These are phyloP conservation scores for Pseudoscleropodium purum DNA, from an alignment of 225 moss, liverwort and hornwort species.

Conservation along the genomic window DNA sequence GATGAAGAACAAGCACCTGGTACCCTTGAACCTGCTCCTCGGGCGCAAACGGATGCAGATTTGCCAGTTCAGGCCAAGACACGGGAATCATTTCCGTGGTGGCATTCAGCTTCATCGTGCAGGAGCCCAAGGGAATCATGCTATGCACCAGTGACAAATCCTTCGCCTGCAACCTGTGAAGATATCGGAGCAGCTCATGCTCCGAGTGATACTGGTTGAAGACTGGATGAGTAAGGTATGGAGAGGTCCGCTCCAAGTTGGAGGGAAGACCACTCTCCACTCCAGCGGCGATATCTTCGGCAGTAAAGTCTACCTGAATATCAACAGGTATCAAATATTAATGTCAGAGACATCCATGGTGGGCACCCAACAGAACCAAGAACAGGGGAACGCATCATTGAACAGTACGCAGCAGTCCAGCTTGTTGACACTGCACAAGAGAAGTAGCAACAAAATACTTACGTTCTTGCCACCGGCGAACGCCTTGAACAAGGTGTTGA, in stretches of 20 bases:
- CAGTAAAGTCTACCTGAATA: conserved; percentile 71
- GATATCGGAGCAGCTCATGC: conserved; percentile 91
- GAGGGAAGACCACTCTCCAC: conserved; percentile 45
- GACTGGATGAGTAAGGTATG: conserved; percentile 81
- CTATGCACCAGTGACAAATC: conserved; percentile 90
- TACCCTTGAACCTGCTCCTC: conserved; percentile 73
- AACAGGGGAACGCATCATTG: neutral
- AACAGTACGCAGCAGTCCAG: neutral
- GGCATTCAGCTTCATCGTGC: conserved; percentile 97
- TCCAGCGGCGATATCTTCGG: conserved; percentile 64
- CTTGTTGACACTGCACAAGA: neutral
- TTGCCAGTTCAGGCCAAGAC: conserved; percentile 87
- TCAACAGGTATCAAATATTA: neutral
- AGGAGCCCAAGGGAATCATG: conserved; percentile 97
- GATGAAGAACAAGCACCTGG: conserved; percentile 32
- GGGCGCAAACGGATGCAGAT: conserved; percentile 90
- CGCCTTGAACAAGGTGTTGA: conserved; percentile 60
- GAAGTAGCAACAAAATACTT: conserved; percentile 6
- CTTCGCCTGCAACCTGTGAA: conserved; percentile 79
- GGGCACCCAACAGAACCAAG: neutral
- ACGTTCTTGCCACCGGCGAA: conserved; percentile 86
- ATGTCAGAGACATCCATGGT: neutral
- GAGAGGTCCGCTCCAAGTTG: conserved; percentile 53
- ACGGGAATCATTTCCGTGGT: conserved; percentile 95
- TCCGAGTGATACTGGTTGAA: conserved; percentile 90